Evolutionary conservation across 2,329 filamentous ascomycete genomes (phyloP).

Genomic region (Ophiocordyceps polyrhachis-furcata): DNA sequence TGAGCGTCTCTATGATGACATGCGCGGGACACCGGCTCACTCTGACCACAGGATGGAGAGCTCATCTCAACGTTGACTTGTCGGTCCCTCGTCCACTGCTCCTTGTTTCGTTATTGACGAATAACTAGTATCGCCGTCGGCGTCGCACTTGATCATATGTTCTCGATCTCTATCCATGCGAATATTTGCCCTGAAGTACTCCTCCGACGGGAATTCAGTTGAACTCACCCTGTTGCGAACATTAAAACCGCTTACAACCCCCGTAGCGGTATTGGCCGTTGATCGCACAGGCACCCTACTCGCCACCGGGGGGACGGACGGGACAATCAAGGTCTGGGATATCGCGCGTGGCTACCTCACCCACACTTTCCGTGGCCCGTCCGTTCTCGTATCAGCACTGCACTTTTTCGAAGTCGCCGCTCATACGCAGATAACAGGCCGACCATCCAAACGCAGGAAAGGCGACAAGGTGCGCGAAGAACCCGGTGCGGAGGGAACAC

Average conservation of each 20-base stretch:
- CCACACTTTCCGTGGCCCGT: slow-evolving; percentile 86
- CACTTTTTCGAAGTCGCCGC: slow-evolving; percentile 69
- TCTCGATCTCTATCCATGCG: slow-evolving; percentile 93
- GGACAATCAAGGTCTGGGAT: slow-evolving; percentile 93
- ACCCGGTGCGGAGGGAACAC: slow-evolving; percentile 19
- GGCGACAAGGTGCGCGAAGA: slow-evolving; percentile 10
- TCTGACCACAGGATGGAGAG: slow-evolving; percentile 47
- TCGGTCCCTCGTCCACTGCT: slow-evolving; percentile 13
- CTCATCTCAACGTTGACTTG: slow-evolving; percentile 54
- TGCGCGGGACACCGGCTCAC: neutral
- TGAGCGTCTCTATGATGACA: too few species aligned
- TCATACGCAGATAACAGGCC: slow-evolving; percentile 12
- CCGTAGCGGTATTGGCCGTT: slow-evolving; percentile 69
- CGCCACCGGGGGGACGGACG: slow-evolving; percentile 84
- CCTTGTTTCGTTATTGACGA: slow-evolving; percentile 2
- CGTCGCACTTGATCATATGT: slow-evolving; percentile 74
- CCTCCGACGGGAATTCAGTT: slow-evolving; percentile 36
- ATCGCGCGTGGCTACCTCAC: slow-evolving; percentile 78
- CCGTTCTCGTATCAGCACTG: slow-evolving; percentile 76
- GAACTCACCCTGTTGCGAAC: slow-evolving; percentile 55
- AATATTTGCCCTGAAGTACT: slow-evolving; percentile 56
- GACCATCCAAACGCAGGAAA: slow-evolving; percentile 17
- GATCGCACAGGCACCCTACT: slow-evolving; percentile 79
- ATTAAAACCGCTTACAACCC: slow-evolving; percentile 76
- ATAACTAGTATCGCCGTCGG: slow-evolving; percentile 59